Conservation (phyloP, 257 asterid genomes). For the Mitragyna speciosa region DNA sequence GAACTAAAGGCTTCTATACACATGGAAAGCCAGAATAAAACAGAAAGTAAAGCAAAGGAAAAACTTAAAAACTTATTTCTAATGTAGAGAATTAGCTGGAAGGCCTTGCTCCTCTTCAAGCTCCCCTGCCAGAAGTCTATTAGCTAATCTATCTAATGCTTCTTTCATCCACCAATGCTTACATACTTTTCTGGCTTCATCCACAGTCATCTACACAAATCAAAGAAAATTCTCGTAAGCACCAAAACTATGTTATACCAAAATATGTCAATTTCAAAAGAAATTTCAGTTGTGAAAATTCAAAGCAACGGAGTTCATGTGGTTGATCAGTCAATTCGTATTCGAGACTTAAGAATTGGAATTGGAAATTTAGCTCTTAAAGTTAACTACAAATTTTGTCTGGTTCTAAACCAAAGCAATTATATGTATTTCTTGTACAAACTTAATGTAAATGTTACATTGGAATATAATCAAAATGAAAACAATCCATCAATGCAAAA, state of each 20-base stretch:
- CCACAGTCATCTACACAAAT: conserved; percentile 54
- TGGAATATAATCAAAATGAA: no score
- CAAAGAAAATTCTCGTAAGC: neutral
- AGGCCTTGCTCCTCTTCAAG: conserved; percentile 11
- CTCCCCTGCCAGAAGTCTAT: conserved; percentile 36
- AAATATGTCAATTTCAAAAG: neutral
- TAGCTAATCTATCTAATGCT: conserved; percentile 61
- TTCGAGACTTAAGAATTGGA: no score
- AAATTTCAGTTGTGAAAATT: no score
- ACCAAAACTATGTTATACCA: neutral
- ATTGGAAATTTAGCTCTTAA: no score
- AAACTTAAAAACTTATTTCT: neutral
- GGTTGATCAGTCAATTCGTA: no score
- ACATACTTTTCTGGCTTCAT: conserved; percentile 68
- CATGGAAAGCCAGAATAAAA: neutral
- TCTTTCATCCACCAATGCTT: conserved; percentile 85
- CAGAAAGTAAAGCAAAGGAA: neutral
- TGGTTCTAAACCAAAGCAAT: no score
- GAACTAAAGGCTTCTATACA: conserved; percentile 1
- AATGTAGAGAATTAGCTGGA: neutral
- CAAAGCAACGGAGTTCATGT: no score
- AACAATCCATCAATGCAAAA: no score
- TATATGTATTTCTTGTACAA: no score
- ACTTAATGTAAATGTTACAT: no score
- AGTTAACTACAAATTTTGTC: no score